Evolutionary conservation across 805 yeast genomes (phyloP), one percentile per base, ranked within the genome.

Genomic region (Candida jianshihensis): DNA sequence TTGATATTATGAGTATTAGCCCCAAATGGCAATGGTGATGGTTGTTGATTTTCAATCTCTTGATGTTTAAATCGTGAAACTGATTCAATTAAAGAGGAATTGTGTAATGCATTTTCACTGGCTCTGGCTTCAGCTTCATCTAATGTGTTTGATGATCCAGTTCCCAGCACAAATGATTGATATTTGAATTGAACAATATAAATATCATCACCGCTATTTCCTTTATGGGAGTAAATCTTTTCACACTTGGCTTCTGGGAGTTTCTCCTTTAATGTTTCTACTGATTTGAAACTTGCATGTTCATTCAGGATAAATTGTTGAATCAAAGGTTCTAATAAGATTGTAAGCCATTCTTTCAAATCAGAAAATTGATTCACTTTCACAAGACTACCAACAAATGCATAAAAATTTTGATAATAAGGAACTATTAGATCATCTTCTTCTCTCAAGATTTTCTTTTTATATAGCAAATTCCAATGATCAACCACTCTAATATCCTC

Each of bases 351-450:
- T 5, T 17, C 22, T 12, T 30, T 39, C 11, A 32, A 12, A 5
- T 34, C 35, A 2, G 12, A n/a, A 13, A 29, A 33, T 14, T 36
- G 38, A 2, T 31, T 32, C 11, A 28, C 17, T 9, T 11, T 4
- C 2, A 13, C 31, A 5, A 42, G 20, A 5, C 34, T 38, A 5
- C 45, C 45, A 19, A 42, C n/a, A 18, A 36, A 39, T 12, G 41
- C 38, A 22, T 31, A 39, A 19, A 42, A 42, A 15, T 36, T 32
- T n/a, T 36, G 31, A 26, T 36, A 36, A 10, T 30, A 34, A 16
- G 31, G 26, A 14, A 16, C 8, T 15, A 17, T 18, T 9, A 37
- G 13, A 26, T 31, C 30, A 17, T 35, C 22, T 12, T 30, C n/a
- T 19, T 31, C 29, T 6, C 27, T 36, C 11, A 30, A 29, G 12